Conservation (phyloP, 352 stramenopile species). For the Phytopythium sindhum region DNA sequence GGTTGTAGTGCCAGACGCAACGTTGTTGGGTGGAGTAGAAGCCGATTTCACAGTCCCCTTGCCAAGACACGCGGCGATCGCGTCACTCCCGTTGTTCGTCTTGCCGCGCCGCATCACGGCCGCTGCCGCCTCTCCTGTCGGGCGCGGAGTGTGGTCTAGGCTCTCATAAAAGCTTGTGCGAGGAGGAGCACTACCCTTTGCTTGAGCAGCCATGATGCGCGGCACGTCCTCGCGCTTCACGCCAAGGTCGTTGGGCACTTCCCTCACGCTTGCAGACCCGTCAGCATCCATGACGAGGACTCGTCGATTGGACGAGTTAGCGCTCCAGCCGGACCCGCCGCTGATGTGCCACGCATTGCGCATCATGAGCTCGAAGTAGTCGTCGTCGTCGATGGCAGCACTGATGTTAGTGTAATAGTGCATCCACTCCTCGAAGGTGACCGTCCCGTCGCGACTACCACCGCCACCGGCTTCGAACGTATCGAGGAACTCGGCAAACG, state of each 20-base stretch:
- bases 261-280: slow-evolving; percentile 38
- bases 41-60: background rate
- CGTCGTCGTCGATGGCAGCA: slow-evolving; percentile 86
- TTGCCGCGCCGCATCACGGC: slow-evolving; percentile 25
- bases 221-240: slow-evolving; percentile 26
- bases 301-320: slow-evolving; percentile 57
- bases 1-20: background rate
- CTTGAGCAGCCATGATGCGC: slow-evolving; percentile 20
- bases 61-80: slow-evolving; percentile 50
- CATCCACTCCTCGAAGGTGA: slow-evolving; percentile 62
- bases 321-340: slow-evolving; percentile 41
- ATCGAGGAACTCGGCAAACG: slow-evolving; percentile 81
- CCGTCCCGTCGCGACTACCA: slow-evolving; percentile 42
- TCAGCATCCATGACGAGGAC: slow-evolving; percentile 66
- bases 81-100: slow-evolving; percentile 48
- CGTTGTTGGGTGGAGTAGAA: background rate
- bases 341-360: slow-evolving; percentile 79
- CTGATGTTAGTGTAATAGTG: slow-evolving; percentile 91
- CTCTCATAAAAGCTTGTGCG: slow-evolving; percentile 52
- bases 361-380: slow-evolving; percentile 93
- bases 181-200: slow-evolving; percentile 5
- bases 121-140: slow-evolving; percentile 8
- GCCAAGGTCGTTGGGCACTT: slow-evolving; percentile 45
- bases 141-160: slow-evolving; percentile 45
- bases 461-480: slow-evolving; percentile 62